Conservation (phyloP, 2,329 filamentous ascomycete species). For the Talaromyces sp. region DNA sequence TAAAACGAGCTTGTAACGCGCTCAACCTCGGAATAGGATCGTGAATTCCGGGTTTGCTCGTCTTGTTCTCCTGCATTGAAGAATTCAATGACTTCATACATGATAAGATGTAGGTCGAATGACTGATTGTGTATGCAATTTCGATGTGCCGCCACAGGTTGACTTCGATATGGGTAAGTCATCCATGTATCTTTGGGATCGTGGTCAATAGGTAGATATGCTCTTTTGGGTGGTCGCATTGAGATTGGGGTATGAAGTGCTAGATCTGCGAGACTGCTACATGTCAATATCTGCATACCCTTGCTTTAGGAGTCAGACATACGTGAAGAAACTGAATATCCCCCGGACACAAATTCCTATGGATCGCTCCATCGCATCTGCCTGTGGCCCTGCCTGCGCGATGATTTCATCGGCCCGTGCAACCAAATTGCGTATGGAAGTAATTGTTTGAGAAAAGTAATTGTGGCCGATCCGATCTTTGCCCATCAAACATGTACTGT, state of each 20-base stretch:
- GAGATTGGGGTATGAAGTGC: slow-evolving; percentile 9
- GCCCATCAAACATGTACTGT: slow-evolving; percentile 19
- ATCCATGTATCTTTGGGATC: slow-evolving; percentile 15
- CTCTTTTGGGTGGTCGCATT: slow-evolving; percentile 14
- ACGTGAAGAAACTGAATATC: slow-evolving; percentile 18
- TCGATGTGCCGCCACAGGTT: slow-evolving; percentile 9
- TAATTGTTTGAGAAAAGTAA: slow-evolving; percentile 18
- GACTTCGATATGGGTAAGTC: slow-evolving; percentile 13
- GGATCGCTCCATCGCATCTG: slow-evolving; percentile 11
- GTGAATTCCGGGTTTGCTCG: neutral
- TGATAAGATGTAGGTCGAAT: slow-evolving; percentile 18
- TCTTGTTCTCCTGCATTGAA: slow-evolving; percentile 7
- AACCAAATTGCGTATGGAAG: slow-evolving; percentile 7
- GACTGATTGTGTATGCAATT: slow-evolving; percentile 19
- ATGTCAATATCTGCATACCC: neutral
- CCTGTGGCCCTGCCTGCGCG: slow-evolving; percentile 12
- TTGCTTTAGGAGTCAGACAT: neutral
- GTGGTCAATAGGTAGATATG: slow-evolving; percentile 7
- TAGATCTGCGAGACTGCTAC: slow-evolving; percentile 15
- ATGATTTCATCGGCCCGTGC: slow-evolving; percentile 14
- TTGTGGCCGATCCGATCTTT: slow-evolving; percentile 18
- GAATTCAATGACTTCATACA: slow-evolving; percentile 18
- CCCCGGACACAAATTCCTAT: slow-evolving; percentile 14
- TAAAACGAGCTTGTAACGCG: slow-evolving; percentile 7
- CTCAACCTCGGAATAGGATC: slow-evolving; percentile 11